Conservation (phyloP, 164 flowering plant genomes). For the Annona cherimola region DNA sequence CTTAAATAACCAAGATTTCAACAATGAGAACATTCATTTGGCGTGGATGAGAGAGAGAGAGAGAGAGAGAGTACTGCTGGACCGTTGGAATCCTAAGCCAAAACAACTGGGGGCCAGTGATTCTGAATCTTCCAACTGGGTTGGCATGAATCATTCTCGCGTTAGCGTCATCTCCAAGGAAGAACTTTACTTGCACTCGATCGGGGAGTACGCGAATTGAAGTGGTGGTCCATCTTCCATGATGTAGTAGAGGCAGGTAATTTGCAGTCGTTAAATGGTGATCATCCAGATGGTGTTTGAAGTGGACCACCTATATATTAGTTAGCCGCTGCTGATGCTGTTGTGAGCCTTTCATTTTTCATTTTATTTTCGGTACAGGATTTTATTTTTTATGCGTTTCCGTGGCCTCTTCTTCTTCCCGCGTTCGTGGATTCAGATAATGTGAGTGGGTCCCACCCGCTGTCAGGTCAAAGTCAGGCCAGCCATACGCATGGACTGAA, state of each 20-base stretch:
- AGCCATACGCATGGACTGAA: conserved; percentile 19
- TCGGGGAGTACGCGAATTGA: not conserved
- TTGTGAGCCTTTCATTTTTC: no score
- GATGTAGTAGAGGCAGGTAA: not conserved
- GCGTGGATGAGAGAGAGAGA: conserved; percentile 22
- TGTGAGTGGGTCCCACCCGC: conserved; percentile 11
- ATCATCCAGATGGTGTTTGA: no score
- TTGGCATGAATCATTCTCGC: not conserved
- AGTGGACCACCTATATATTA: no score
- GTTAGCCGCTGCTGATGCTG: no score
- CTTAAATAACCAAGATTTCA: conserved; percentile 16
- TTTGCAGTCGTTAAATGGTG: not conserved
- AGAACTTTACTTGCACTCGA: not conserved
- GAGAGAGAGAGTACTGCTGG: not conserved
- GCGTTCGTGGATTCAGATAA: not conserved
- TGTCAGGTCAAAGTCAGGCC: conserved; percentile 15
- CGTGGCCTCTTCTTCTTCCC: not conserved
- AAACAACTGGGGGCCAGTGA: not conserved
- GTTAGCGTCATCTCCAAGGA: not conserved
- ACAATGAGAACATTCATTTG: conserved; percentile 25
- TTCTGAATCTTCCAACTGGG: not conserved
- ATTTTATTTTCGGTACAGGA: not conserved
- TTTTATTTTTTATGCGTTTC: no score
- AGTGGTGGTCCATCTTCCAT: not conserved
- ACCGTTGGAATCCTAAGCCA: conserved; percentile 17